Base-by-base conservation (phyloP, 2,329 filamentous ascomycete species). In the Cytospora chrysosperma region DNA sequence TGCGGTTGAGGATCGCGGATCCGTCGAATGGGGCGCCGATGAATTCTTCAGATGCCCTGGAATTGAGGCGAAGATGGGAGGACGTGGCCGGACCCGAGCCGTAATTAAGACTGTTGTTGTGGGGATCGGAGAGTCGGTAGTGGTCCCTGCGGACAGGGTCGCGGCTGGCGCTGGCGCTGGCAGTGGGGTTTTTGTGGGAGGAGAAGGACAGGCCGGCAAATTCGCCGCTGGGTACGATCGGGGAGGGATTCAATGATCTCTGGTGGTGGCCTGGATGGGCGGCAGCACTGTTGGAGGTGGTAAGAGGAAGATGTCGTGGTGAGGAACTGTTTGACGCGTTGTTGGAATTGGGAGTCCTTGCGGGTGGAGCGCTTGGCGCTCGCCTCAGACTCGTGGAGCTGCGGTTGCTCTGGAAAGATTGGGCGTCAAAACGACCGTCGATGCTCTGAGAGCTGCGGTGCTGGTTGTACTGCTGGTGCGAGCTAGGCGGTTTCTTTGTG, bases 21-120 rank as follows among this genome's bases (percentile, higher is more conserved):
- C 84, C 82, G 83, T 88, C 86, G 74, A 88, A 88, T 51, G 86
- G 86, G 67, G 85, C 84, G 70, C 86, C 86, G 75, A 88, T 80
- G 64, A 88, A 77, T 68, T 88, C 86, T 74, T 87, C 84, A 61
- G 83, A 80, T 12, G 78, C 73, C 69, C 78, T 78, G 67, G 77
- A 75, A 66, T 74, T 77, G 71, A 83, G 75, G 55, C 75, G 72
- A 75, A 67, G 66, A 70, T 69, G 64, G 73, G 71, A 56, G 58
- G 50, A 52, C 30, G 61, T 56, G 56, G 43, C 58, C 49, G 56
- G 56, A 34, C 61, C 57, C 57, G 62, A 59, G 63, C 67, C 64
- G 67, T 69, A 59, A 54, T 67, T 63, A 59, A 69, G 68, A 69
- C 69, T 69, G 68, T 69, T 66, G 59, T 71, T 68, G 68, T 70